phyloP scores from a whole-genome alignment of 169 alveolate genomes.

The Plasmodium knowlesi region DNA sequence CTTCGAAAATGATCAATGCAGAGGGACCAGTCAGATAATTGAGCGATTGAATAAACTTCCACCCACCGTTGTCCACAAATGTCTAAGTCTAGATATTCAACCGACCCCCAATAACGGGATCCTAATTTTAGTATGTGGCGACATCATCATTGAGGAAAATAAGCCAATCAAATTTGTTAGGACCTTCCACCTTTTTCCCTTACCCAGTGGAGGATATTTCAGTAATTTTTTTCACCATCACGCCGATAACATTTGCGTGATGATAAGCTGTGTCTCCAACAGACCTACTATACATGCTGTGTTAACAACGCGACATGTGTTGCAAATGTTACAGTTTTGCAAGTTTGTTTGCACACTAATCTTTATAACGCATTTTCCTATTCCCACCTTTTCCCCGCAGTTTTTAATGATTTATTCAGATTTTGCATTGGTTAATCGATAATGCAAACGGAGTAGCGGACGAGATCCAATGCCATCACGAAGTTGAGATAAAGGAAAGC shows the following conservation, averaged over 20 bases:
- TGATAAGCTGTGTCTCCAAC: not conserved
- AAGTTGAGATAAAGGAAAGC: not conserved
- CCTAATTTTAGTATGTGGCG: conserved; percentile 85
- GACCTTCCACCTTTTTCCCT: conserved; percentile 83
- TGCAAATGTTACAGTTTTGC: not conserved
- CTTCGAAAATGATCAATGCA: conserved; percentile 71
- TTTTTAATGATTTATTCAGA: conserved; percentile 86
- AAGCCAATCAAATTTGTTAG: conserved; percentile 87
- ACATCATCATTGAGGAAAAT: conserved; percentile 85
- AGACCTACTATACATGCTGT: not conserved
- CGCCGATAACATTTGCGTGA: not conserved
- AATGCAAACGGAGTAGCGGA: not conserved
- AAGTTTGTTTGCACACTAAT: not conserved
- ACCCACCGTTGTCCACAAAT: conserved; percentile 80
- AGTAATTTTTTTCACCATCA: conserved; percentile 22
- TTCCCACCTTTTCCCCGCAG: conserved; percentile 55
- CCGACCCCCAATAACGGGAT: conserved; percentile 87
- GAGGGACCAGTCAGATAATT: conserved; percentile 68
- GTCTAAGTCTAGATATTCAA: conserved; percentile 85
- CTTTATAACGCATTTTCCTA: not conserved
- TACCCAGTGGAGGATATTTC: conserved; percentile 83
- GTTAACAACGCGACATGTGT: not conserved
- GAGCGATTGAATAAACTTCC: conserved; percentile 70
- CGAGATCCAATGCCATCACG: not conserved
- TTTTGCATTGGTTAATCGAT: conserved; percentile 82